phyloP scores from a whole-genome alignment of 1,139 yeast species.

The Entelexis sorbosivorans region DNA sequence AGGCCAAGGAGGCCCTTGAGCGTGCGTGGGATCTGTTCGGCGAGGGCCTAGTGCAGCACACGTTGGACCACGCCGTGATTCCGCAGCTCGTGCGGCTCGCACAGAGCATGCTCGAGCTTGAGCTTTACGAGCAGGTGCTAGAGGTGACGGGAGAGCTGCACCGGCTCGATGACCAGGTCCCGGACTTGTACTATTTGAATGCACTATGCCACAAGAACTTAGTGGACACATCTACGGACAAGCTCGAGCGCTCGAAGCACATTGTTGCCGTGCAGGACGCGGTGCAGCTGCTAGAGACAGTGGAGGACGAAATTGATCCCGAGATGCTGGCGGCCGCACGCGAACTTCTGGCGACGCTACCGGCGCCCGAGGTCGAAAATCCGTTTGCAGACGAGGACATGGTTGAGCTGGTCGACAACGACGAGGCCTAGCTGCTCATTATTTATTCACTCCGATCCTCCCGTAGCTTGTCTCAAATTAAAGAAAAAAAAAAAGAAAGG shows the following conservation, averaged over 20 bases:
- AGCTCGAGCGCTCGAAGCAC: slow-evolving; percentile 24
- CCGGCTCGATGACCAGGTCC: slow-evolving; percentile 70
- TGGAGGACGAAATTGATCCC: slow-evolving; percentile 25
- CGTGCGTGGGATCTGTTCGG: slow-evolving; percentile 64
- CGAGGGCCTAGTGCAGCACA: slow-evolving; percentile 38
- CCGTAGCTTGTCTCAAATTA: too few relatives aligned
- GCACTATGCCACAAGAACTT: slow-evolving; percentile 47
- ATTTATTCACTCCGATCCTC: not conserved
- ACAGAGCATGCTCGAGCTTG: slow-evolving; percentile 51
- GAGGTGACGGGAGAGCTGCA: slow-evolving; percentile 51
- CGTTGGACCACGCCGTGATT: slow-evolving; percentile 40
- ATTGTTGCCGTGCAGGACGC: slow-evolving; percentile 30
- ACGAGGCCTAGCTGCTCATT: not conserved
- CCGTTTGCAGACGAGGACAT: slow-evolving; percentile 15
- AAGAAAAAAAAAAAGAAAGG: too few relatives aligned
- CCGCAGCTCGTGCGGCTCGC: slow-evolving; percentile 61
- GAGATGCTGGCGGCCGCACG: slow-evolving; percentile 27
- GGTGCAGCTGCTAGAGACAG: slow-evolving; percentile 23
- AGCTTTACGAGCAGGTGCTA: slow-evolving; percentile 52
- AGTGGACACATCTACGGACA: slow-evolving; percentile 1
- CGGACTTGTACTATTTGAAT: slow-evolving; percentile 72
- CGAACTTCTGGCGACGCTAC: slow-evolving; percentile 32
- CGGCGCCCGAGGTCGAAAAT: slow-evolving; percentile 24
- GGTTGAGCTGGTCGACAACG: not conserved
- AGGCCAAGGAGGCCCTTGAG: slow-evolving; percentile 59